A percentile compares a stretch with the other conserved stretches of the same genome.
Evolutionary conservation across 2,329 filamentous ascomycete species (phyloP).

Genomic region (Ciborinia camelliae): DNA sequence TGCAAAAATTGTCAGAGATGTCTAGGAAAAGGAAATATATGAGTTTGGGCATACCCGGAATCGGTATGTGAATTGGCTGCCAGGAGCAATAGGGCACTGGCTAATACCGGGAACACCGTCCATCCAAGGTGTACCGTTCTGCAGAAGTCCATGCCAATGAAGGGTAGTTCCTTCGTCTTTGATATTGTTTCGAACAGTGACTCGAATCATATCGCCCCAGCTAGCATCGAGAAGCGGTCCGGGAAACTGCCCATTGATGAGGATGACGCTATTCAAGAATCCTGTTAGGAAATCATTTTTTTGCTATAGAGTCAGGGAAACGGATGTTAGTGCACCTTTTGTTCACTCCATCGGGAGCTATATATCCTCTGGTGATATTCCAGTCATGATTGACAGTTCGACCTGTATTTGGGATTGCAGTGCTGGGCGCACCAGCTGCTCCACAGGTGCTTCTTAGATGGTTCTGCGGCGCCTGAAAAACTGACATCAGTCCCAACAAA

Average conservation of each 20-base stretch:
- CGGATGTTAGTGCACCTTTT: neutral
- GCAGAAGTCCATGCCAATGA: conserved; percentile 76
- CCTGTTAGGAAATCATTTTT: conserved; percentile 17
- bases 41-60: neutral
- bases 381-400: neutral
- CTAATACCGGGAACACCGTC: conserved; percentile 63
- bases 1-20: conserved; percentile 23
- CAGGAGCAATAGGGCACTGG: conserved; percentile 63
- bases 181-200: conserved; percentile 67
- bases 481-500: neutral
- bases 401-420: neutral
- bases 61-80: conserved; percentile 57
- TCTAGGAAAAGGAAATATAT: neutral
- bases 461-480: neutral
- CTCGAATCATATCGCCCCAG: conserved; percentile 63
- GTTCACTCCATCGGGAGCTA: neutral
- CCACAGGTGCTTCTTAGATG: neutral
- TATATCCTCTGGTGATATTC: neutral
- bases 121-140: conserved; percentile 72
- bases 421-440: too few relatives aligned
- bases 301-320: neutral
- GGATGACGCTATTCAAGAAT: conserved; percentile 55
- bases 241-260: conserved; percentile 73
- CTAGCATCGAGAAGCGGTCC: conserved; percentile 50
- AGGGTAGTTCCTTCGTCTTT: conserved; percentile 57